These are phyloP conservation scores for Furcasterigmium furcatum DNA, from an alignment of 2,329 filamentous ascomycete species.

Conservation along the genomic window DNA sequence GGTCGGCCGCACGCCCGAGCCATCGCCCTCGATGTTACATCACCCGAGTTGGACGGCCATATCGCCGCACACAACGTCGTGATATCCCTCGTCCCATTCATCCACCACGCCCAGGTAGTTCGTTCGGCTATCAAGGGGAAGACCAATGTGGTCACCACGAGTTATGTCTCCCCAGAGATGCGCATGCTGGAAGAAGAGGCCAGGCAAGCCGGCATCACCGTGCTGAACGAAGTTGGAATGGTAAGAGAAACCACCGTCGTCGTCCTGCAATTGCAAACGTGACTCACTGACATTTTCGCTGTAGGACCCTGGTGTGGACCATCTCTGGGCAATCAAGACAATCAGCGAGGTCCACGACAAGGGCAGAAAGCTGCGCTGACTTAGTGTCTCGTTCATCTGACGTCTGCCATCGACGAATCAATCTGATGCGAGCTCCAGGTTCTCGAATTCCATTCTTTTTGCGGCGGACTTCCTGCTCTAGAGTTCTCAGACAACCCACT, in stretches of 20 bases:
- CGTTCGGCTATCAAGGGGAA: conserved; percentile 66
- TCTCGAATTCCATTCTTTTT: conserved; percentile 63
- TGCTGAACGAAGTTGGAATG: conserved; percentile 70
- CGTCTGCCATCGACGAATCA: too few relatives aligned
- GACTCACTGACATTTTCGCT: too few relatives aligned
- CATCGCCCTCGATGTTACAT: conserved; percentile 14
- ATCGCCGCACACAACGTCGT: conserved; percentile 15
- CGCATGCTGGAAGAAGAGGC: conserved; percentile 57
- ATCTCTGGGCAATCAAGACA: conserved; percentile 60
- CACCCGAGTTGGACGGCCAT: conserved; percentile 9
- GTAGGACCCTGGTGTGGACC: conserved; percentile 49
- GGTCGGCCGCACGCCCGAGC: conserved; percentile 1
- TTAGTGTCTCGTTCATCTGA: too few relatives aligned
- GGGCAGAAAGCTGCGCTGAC: conserved; percentile 57
- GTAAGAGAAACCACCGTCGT: conserved; percentile 29
- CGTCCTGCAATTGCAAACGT: not conserved
- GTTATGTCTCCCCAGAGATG: conserved; percentile 70
- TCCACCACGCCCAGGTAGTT: conserved; percentile 45
- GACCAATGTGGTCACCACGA: conserved; percentile 73
- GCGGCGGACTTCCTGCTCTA: conserved; percentile 54
- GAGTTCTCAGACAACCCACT: conserved; percentile 66
- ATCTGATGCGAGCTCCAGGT: conserved; percentile 29
- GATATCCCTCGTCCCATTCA: conserved; percentile 19
- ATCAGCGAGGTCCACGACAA: conserved; percentile 64
- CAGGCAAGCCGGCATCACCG: conserved; percentile 67